Evolutionary conservation across 352 stramenopile species (phyloP), one percentile per base, ranked within the genome.

Genomic region (Globisporangium yorkense): DNA sequence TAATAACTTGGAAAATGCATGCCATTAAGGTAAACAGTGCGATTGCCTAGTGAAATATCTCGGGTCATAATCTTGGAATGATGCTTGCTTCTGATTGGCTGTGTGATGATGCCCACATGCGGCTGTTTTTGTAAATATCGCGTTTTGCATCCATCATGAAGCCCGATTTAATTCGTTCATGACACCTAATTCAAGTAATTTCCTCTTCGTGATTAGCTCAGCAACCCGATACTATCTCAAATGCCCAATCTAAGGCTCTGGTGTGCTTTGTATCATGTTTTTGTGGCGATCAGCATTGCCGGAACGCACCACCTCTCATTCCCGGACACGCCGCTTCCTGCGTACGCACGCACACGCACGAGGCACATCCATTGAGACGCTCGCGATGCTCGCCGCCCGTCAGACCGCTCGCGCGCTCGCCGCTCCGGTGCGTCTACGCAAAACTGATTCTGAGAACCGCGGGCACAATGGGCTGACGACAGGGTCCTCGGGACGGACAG

Each of bases 361-460:
- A 37, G 33, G 33, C 24, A 37, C 33, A 6, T 37, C 6, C 6
- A 40, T 0, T 3, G 2, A 15, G 35, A 16, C 37, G 13, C 37
- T 13, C 10, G 12, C 10, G 37, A 63, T 63, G 57, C 31, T 63
- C 41, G 57, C 57, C 16, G 50, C 39, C 18, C 57, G 57, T 9
- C 56, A 56, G 48, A 62, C 48, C 31, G 20, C 41, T 13, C 56
- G 56, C 41, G 57, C 50, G 31, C 39, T 45, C 50, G 10, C 33
- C 21, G 9, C 33, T 13, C 57, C 50, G 18, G 57, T 63, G 35
- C n/a, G 27, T 59, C 24, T 27, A 27, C 24, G 24, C 24, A 27
- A 27, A 27, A 27, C 24, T 27, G 24, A 27, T 27, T 27, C 24
- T 27, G 24, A 27, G 24, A 27, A 27, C 24, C 24, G 24, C 24